Base-by-base conservation (phyloP, 169 alveolate species). In the Plasmodium relictum region DNA sequence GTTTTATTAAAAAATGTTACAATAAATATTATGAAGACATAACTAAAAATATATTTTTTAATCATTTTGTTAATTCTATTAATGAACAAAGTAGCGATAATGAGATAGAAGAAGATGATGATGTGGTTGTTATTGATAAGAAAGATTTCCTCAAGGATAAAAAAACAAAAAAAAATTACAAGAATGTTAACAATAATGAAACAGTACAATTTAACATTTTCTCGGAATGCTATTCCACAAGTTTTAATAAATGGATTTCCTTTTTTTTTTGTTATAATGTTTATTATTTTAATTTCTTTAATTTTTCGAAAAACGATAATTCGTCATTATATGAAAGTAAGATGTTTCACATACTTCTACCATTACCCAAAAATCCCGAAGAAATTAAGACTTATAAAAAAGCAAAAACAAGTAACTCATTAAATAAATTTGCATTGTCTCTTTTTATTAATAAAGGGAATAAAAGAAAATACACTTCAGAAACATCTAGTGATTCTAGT, bases 241-340 rank as follows among this genome's bases (percentile, higher is more conserved):
- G 90, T 10, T 80, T 66, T 72, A 80, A 80, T 62, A 80, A 80
- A 42, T 80, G 90, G 90, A 50, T 80, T n/a, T 80, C 90, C 20
- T 80, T 80, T 45, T 80, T 80, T 37, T 80, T 80, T 39, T 69
- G 85, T 71, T 80, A 18, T 45, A 80, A 80, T 48, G 63, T 80
- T 7, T 80, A 80, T 31, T 80, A 80, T 68, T 80, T 80, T 68
- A 80, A 68, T 24, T 68, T 68, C 18, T 69, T 39, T 20, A 68
- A 68, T 52, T 80, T 80, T 56, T 80, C 90, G 20, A 80, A 80
- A 68, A 54, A 80, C 54, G 71, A 56, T 22, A 80, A 45, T 48
- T 68, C 63, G 8, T 24, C 26, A 16, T 14, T 58, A n/a, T 20
- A 80, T 31, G 90, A 80, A 56, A 72, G 59, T 54, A 80, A 80